Base-by-base conservation (phyloP, 371 early-diverging fungal species). In the Mucor indicus region DNA sequence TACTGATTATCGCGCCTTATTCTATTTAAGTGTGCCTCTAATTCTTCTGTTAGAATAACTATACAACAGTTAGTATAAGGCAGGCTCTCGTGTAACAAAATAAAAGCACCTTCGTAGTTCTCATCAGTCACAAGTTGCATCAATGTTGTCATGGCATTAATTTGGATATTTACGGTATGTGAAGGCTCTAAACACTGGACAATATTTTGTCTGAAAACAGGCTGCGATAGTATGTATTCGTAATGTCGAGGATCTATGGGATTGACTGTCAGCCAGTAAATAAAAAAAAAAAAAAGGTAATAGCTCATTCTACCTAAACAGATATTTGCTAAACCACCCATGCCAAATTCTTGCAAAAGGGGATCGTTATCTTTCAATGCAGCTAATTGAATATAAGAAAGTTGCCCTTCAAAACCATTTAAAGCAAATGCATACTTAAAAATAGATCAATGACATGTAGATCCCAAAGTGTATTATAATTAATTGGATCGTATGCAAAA, bases 401-500 rank as follows among this genome's bases (percentile, higher is more conserved):
- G 38, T 24, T 15, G n/a, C 6, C 19, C 27, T 25, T 32, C 16
- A 15, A 9, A 7, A 39, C 0, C 5, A 38, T 12, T 17, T 19
- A 4, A 0, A 13, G n/a, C 20, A 23, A 12, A 17, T 13, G 21
- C 40, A n/a, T 60, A 76, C 77, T 74, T 15, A 83, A 43, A 50
- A 83, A 82, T 20, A 81, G 35, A 20, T 75, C 66, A 3, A 71
- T 55, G 8, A 57, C 74, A 19, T 77, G 55, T 3, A 75, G 40
- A 36, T 79, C 50, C 67, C 68, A 72, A 6, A 83, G 55, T 30
- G 53, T 72, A 4, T 60, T 46, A 30, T 77, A 75, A 47, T 83
- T 83, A 21, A 72, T 68, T 0, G 84, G 78, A 63, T 83, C 80
- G 38, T 83, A 81, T 4, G 84, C 77, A 55, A 83, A 83, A 54